phyloP scores from a whole-genome alignment of 75 land plant genomes.

The Cryptomeria japonica region DNA sequence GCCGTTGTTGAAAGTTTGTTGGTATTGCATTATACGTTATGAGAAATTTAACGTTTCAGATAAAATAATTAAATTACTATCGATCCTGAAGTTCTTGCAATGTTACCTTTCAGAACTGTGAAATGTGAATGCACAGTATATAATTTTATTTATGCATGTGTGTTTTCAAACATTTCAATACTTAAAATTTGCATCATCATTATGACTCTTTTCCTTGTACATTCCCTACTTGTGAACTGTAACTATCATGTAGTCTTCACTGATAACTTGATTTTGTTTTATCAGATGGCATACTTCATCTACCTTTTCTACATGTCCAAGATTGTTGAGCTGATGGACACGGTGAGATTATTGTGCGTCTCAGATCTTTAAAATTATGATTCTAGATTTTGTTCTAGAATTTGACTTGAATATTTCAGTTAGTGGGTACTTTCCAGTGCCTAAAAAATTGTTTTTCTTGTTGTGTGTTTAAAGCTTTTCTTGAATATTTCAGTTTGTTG shows the following conservation, averaged over 20 bases:
- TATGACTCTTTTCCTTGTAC: not conserved
- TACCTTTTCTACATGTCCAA: conserved; percentile 49
- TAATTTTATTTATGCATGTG: not conserved
- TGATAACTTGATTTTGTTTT: not conserved
- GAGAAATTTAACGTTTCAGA: not conserved
- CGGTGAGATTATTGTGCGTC: conserved; percentile 29
- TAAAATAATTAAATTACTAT: not conserved
- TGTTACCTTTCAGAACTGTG: not conserved
- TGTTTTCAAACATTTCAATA: not conserved
- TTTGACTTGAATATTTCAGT: not conserved
- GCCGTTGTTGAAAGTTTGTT: not conserved
- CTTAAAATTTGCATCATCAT: not conserved
- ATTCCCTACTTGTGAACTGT: not conserved
- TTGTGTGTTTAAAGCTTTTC: not conserved
- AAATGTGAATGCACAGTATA: not conserved
- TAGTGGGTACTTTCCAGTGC: not conserved
- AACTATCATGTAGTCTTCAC: not conserved
- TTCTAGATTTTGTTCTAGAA: not conserved
- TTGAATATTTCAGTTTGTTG: too few relatives aligned
- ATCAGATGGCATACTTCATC: conserved; percentile 29
- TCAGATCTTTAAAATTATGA: not conserved
- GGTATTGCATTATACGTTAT: not conserved
- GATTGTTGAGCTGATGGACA: conserved; percentile 43
- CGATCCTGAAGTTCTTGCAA: not conserved
- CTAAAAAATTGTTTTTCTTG: not conserved